These are phyloP conservation scores for Populus alba DNA, from an alignment of 345 rosid genomes.

Conservation along the genomic window DNA sequence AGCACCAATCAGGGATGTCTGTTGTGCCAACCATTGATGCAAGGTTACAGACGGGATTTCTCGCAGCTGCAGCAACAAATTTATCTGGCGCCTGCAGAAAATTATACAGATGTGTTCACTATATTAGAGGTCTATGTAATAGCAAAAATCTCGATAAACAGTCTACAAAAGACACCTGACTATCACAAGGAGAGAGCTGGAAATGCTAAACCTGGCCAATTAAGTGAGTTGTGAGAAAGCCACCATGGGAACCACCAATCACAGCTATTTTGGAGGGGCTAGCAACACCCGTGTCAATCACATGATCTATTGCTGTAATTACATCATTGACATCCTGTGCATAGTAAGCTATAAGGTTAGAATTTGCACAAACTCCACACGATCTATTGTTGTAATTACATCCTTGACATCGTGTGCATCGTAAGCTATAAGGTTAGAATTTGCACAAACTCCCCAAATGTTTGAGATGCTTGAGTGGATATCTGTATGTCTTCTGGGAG, in stretches of 20 bases:
- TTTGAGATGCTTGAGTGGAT: background rate
- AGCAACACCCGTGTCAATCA: constrained; percentile 60
- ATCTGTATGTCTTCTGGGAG: background rate
- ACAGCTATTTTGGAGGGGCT: constrained; percentile 67
- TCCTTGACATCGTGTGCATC: constrained; percentile 70
- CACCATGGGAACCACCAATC: constrained; percentile 94
- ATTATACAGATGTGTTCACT: background rate
- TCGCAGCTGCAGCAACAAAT: constrained; percentile 79
- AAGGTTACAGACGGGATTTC: constrained; percentile 85
- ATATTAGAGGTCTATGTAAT: background rate
- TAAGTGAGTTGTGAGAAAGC: constrained; percentile 83
- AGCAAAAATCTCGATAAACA: background rate
- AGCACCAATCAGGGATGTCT: constrained; percentile 97
- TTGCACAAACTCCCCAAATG: background rate
- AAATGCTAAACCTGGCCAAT: constrained; percentile 75
- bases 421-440: constrained; percentile 7
- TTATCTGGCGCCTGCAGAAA: constrained; percentile 70
- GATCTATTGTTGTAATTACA: constrained; percentile 73
- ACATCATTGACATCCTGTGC: constrained; percentile 83
- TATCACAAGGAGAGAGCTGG: background rate
- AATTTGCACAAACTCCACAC: constrained; percentile 17
- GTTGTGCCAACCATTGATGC: constrained; percentile 78
- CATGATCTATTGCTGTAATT: constrained; percentile 71
- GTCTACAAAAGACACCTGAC: background rate
- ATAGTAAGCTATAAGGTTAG: constrained; percentile 12